phyloP scores from a whole-genome alignment of 768 basidiomycete species.

The Tremella mesenterica region DNA sequence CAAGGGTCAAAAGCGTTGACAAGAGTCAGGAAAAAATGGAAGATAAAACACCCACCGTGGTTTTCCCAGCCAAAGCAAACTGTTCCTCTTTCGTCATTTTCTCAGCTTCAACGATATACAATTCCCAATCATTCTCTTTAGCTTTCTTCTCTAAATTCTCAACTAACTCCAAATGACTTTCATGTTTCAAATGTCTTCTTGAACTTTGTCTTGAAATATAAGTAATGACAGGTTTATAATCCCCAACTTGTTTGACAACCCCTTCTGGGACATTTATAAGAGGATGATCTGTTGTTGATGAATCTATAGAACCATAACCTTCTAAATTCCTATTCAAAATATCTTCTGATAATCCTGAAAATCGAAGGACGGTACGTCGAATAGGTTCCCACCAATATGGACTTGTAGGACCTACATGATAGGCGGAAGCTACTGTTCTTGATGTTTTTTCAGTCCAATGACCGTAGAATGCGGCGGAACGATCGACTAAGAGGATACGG shows the following conservation, averaged over 20 bases:
- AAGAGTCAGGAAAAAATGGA: not conserved
- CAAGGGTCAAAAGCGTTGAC: no score
- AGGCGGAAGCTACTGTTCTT: slow-evolving; percentile 62
- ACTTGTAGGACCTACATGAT: slow-evolving; percentile 47
- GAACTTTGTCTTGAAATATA: slow-evolving; percentile 79
- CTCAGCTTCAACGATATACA: slow-evolving; percentile 43
- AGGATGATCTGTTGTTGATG: slow-evolving; percentile 8
- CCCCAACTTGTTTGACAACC: slow-evolving; percentile 11
- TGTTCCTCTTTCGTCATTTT: slow-evolving; percentile 43
- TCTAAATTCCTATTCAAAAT: slow-evolving; percentile 36
- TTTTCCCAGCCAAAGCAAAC: slow-evolving; percentile 40
- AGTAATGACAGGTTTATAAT: slow-evolving; percentile 66
- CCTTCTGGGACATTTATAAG: slow-evolving; percentile 4
- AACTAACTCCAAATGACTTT: slow-evolving; percentile 71
- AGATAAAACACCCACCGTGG: slow-evolving; percentile 36
- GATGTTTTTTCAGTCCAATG: slow-evolving; percentile 55
- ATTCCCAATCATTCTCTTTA: slow-evolving; percentile 63
- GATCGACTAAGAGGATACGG: slow-evolving; percentile 59
- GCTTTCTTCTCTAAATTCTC: slow-evolving; percentile 60
- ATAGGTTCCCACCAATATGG: slow-evolving; percentile 71
- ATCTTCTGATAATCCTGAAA: slow-evolving; percentile 51
- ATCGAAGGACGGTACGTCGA: slow-evolving; percentile 57
- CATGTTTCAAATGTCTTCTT: slow-evolving; percentile 65
- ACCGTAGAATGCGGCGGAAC: slow-evolving; percentile 68
- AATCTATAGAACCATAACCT: slow-evolving; percentile 38